Base-by-base conservation (phyloP, 2,329 filamentous ascomycete genomes). In the Neodidymelliopsis sp. region DNA sequence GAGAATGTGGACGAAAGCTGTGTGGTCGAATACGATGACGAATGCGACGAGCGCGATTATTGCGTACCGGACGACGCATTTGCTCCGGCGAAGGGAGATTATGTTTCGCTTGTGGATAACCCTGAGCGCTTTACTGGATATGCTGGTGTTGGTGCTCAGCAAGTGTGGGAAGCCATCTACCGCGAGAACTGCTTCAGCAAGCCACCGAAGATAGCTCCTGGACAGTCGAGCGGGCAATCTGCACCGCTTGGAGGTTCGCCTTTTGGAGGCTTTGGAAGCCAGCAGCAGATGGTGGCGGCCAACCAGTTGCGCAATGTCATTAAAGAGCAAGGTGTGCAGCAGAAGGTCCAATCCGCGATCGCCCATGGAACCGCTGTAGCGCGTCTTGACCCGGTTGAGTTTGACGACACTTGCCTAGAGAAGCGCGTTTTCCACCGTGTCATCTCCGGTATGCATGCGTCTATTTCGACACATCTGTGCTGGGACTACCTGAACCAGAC, bases 391-490 rank as follows among this genome's bases (percentile, higher is more conserved):
- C 82, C 83, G 62, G 78, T 93, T 38, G 89, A 94, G 58, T 81
- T 86, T 36, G 91, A 96, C 60, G 92, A 97, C 61, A 90, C 96
- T 68, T 99, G 94, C 66, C 77, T 99, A 18, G 94, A 99, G 79
- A 97, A 99, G 81, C 88, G 94, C n/a, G 94, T 97, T 27, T 99
- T 99, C 73, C 94, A 97, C 75, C 84, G 92, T 6, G 86, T 99
- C 56, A 85, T 99, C 54, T 96, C 91, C 40, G 94, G 94, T 31
- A 97, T 99, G 94, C 94, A 99, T 73, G 91, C 94, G 12, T 96
- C 92, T 57, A 99, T 99, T 72, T 96, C 91, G 58, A 90, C 92
- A 0, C 94, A 99, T 74, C 79, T 99, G 30, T 99, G 94, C 81
- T 94, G 89, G 86, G 89, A 97, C 66, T 96, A 94, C 66, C 79